These are phyloP conservation scores for Heterococcus sp. DNA, from an alignment of 108 stramenopile species.

Conservation along the genomic window DNA sequence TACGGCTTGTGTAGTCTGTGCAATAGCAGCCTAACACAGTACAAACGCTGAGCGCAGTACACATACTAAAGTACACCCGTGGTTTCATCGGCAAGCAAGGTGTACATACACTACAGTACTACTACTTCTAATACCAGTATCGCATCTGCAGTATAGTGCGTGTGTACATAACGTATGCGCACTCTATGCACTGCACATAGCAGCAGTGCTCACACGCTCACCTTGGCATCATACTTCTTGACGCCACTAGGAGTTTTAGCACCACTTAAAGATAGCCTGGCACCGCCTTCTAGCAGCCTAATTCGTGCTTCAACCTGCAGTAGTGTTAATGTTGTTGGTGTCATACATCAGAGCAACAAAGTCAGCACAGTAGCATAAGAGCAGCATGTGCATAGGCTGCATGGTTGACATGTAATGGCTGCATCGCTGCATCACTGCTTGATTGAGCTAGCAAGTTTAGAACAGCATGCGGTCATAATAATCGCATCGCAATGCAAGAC, in stretches of 20 bases:
- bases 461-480: neutral
- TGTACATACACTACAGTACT: neutral
- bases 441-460: neutral
- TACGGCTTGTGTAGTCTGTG: no score
- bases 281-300: constrained; percentile 90
- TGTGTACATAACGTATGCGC: constrained; percentile 57
- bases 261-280: constrained; percentile 46
- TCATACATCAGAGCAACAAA: neutral
- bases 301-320: constrained; percentile 80
- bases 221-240: constrained; percentile 63
- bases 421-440: neutral
- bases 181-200: constrained; percentile 7
- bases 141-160: constrained; percentile 63
- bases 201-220: constrained; percentile 52
- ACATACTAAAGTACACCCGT: neutral
- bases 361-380: neutral
- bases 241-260: constrained; percentile 53
- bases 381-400: neutral
- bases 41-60: constrained; percentile 55
- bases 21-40: neutral
- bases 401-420: no score
- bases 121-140: no score
- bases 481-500: neutral
- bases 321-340: neutral
- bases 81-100: neutral